Evolutionary conservation across 2,329 filamentous ascomycete species (phyloP).

Genomic region (Myotisia sp.): DNA sequence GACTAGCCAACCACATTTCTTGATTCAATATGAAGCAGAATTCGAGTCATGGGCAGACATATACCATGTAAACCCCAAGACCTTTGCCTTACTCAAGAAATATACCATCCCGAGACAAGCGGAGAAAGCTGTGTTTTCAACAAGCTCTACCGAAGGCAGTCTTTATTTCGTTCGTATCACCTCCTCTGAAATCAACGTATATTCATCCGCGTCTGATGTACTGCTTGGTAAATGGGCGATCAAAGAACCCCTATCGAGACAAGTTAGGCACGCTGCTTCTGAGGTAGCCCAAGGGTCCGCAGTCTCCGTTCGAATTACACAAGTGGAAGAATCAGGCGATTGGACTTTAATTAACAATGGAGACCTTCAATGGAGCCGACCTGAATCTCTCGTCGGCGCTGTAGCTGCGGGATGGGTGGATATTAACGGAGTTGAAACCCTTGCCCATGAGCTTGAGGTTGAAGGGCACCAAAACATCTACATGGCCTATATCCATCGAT

Average conservation of each 20-base stretch:
- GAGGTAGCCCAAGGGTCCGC: constrained; percentile 62
- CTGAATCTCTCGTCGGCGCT: constrained; percentile 69
- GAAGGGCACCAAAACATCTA: constrained; percentile 72
- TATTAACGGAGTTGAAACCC: constrained; percentile 54
- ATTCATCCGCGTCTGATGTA: constrained; percentile 64
- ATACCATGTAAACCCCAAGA: constrained; percentile 65
- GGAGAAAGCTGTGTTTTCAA: constrained; percentile 43
- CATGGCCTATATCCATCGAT: constrained; percentile 73
- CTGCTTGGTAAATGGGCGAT: constrained; percentile 61
- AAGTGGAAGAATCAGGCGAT: constrained; percentile 51
- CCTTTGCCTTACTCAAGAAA: constrained; percentile 54
- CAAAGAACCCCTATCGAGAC: constrained; percentile 32
- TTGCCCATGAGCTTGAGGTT: constrained; percentile 68
- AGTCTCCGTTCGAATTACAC: constrained; percentile 65
- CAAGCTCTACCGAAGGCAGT: constrained; percentile 61
- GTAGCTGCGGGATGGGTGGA: constrained; percentile 70
- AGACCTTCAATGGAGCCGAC: constrained; percentile 61
- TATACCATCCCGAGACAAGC: constrained; percentile 54
- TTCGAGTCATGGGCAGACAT: constrained; percentile 68
- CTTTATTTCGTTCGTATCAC: constrained; percentile 82
- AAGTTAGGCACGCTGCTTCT: constrained; percentile 54
- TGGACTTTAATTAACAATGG: constrained; percentile 79
- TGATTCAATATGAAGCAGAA: constrained; percentile 63
- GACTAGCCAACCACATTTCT: constrained; percentile 64
- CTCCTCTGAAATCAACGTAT: constrained; percentile 55